Evolutionary conservation across 768 basidiomycete species (phyloP).

Genomic region (Pleurotus tuber-regium): DNA sequence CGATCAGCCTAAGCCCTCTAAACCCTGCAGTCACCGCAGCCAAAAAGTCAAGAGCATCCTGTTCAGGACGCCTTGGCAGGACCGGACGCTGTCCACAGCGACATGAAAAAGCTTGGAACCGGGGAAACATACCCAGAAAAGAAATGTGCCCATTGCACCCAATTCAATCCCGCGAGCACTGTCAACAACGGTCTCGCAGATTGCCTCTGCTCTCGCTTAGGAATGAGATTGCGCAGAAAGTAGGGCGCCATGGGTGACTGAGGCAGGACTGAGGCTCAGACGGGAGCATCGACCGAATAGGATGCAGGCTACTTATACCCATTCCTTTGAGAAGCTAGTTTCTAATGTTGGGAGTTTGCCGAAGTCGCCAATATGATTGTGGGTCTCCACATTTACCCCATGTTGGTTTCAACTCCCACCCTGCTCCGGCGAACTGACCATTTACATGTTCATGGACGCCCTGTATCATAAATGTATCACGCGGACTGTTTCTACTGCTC

Average conservation of each 20-base stretch:
- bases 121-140: slow-evolving; percentile 51
- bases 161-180: slow-evolving; percentile 43
- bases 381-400: not conserved
- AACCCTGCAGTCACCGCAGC: not conserved
- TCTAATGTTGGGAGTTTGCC: not conserved
- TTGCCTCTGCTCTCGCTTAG: slow-evolving; percentile 39
- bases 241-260: slow-evolving; percentile 41
- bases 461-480: too few relatives aligned
- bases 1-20: not conserved
- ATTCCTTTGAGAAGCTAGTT: not conserved
- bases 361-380: not conserved
- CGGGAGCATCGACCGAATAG: not conserved
- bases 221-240: slow-evolving; percentile 49
- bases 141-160: slow-evolving; percentile 57
- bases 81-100: slow-evolving; percentile 6
- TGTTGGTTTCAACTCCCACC: not conserved
- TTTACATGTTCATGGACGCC: not conserved
- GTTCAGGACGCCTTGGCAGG: slow-evolving; percentile 8
- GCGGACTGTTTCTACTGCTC: not conserved
- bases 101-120: slow-evolving; percentile 1
- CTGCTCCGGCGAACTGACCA: not conserved
- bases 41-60: not conserved
- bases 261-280: not conserved
- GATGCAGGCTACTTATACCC: slow-evolving; percentile 7
- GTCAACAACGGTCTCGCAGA: slow-evolving; percentile 38